These are phyloP conservation scores for Macrophomina tecta DNA, from an alignment of 2,329 filamentous ascomycete genomes.

Conservation along the genomic window DNA sequence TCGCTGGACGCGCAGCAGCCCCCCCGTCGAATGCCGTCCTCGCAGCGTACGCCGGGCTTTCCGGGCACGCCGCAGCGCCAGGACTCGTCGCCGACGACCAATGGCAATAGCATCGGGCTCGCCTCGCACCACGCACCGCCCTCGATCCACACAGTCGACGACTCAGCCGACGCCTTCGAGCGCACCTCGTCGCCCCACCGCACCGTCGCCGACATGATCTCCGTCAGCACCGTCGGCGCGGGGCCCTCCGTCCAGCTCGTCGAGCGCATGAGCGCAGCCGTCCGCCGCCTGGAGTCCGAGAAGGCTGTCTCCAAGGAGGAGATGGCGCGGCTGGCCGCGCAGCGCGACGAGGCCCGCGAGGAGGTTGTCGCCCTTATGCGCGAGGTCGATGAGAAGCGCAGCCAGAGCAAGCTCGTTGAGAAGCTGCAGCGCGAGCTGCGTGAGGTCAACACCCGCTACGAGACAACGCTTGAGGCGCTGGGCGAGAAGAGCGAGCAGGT, in stretches of 20 bases:
- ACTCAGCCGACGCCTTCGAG: constrained; percentile 58
- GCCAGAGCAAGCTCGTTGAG: constrained; percentile 64
- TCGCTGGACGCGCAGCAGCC: constrained; percentile 44
- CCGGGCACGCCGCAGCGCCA: constrained; percentile 41
- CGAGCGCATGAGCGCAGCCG: constrained; percentile 92
- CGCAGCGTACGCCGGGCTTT: constrained; percentile 45
- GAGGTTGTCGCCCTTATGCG: constrained; percentile 92
- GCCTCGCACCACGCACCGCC: constrained; percentile 48
- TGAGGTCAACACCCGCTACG: constrained; percentile 77
- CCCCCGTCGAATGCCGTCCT: constrained; percentile 39
- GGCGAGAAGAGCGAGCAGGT: constrained; percentile 97
- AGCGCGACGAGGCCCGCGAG: constrained; percentile 88
- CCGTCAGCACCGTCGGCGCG: constrained; percentile 85
- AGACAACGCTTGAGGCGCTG: constrained; percentile 90
- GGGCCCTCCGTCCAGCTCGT: constrained; percentile 94
- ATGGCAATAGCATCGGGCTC: constrained; percentile 37
- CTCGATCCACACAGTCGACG: constrained; percentile 51
- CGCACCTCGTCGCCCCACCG: constrained; percentile 68
- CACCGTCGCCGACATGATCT: constrained; percentile 76
- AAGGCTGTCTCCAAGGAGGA: constrained; percentile 91
- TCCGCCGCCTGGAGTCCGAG: constrained; percentile 88
- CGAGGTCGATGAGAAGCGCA: constrained; percentile 75
- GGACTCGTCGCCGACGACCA: constrained; percentile 41
- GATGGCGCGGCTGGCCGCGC: constrained; percentile 75
- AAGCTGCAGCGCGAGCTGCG: constrained; percentile 72